Conservation (phyloP, 305 asterid species). For the Fraxinus xanthoxyloides region DNA sequence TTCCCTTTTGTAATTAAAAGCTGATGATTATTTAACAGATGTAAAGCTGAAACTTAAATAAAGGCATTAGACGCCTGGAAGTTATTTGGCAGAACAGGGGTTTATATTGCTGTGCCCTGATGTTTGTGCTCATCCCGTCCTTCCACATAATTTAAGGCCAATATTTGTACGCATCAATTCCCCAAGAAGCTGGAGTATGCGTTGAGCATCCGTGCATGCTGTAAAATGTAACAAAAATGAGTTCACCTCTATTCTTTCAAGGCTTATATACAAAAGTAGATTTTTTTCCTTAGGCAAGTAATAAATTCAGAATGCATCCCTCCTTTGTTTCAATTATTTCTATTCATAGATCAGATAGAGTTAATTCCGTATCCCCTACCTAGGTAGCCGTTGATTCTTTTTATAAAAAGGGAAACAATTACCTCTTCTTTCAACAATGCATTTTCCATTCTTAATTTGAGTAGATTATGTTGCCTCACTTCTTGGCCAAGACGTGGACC, state of each 20-base stretch:
- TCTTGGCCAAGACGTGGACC: slow-evolving; percentile 38
- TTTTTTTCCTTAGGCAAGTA: not conserved
- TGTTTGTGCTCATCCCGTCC: not conserved
- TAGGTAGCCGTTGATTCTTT: not conserved
- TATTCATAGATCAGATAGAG: not conserved
- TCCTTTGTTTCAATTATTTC: not conserved
- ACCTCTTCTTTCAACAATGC: slow-evolving; percentile 58
- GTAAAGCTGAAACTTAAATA: not conserved
- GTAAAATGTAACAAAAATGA: slow-evolving; percentile 18
- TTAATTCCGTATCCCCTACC: not conserved
- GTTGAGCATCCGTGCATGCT: slow-evolving; percentile 37
- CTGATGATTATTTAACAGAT: not conserved
- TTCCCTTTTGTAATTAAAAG: not conserved
- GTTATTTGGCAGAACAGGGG: not conserved
- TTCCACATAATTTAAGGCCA: not conserved
- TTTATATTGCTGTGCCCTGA: not conserved
- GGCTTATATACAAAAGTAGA: not conserved
- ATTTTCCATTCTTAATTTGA: slow-evolving; percentile 51
- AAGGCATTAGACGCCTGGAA: not conserved
- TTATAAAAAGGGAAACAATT: not conserved
- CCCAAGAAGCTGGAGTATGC: not conserved
- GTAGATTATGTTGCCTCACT: slow-evolving; percentile 38
- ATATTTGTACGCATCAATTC: not conserved
- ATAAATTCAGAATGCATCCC: not conserved
- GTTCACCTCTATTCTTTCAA: not conserved